Base-by-base conservation (phyloP, 371 early-diverging fungal genomes). In the Lichtheimia ornata region DNA sequence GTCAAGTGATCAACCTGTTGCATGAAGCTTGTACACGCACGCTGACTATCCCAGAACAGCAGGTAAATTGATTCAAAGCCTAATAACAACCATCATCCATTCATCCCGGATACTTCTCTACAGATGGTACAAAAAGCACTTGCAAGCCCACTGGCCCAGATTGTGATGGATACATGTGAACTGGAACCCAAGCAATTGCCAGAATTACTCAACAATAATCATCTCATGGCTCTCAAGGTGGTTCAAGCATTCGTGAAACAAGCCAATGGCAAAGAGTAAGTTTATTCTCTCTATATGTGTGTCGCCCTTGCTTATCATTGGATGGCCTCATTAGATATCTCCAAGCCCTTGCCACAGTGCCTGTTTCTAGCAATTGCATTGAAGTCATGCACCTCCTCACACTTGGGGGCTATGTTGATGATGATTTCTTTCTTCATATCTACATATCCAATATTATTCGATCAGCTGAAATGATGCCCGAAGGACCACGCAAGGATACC, bases 391-490 rank as follows among this genome's bases (percentile, higher is more conserved):
- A 89, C 62, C 81, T 81, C 22, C 59, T 89, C 22, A 63, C 83
- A 2, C 76, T 76, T 0, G 69, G 76, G 15, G 63, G 68, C 0
- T 49, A 15, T 30, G 27, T 12, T 17, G 17, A 88, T 9, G 72
- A 84, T 1, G 64, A 75, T 13, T 86, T 82, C 3, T 88, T 89
- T 57, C 49, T 89, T 51, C 87, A 87, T 50, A 65, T 71, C 17
- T 91, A 85, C 56, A 82, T 91, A 40, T 82, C 87, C 22, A 86
- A 84, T 51, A 82, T 85, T 51, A 87, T 91, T 40, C 79, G 77
- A 27, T 84, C 85, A 42, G 89, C 90, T 63, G 89, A 88, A 15
- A 50, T 72, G 44, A 67, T 82, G 5, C 77, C 74, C 50, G 84
- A 88, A 55, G 73, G 82, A 45, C 71, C 77, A 11, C 72, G 72